Percentiles rank a stretch among this genome's conserved stretches.
Evolutionary conservation across 106 monocot species (phyloP).

Genomic region (Cymbidium sinense): DNA sequence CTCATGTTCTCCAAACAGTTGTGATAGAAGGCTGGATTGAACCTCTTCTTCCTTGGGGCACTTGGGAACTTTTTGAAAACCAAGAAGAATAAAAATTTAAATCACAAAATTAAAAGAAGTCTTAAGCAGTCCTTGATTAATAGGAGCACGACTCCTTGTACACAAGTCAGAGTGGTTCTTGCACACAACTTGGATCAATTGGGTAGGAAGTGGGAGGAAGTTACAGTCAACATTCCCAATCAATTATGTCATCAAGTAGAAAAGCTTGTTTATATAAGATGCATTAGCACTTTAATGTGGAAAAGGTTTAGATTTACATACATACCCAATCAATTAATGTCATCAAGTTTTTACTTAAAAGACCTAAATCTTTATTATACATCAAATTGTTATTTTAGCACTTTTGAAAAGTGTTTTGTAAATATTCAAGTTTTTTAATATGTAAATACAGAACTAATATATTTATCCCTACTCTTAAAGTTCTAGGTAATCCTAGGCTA

Average conservation of each 20-base stretch:
- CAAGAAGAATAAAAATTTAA: background rate
- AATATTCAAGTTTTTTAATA: no score
- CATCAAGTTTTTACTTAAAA: no score
- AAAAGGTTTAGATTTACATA: no score
- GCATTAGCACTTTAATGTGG: no score
- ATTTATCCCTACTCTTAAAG: no score
- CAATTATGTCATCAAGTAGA: background rate
- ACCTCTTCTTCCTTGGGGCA: background rate
- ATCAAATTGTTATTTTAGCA: no score
- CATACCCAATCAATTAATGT: no score
- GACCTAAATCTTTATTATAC: no score
- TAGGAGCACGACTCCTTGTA: background rate
- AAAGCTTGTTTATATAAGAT: no score
- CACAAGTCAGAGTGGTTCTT: background rate
- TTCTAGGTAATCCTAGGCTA: no score
- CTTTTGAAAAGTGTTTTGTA: no score
- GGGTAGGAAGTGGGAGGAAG: background rate
- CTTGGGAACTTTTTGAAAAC: background rate
- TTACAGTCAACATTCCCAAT: background rate
- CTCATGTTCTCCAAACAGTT: background rate
- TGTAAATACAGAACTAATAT: no score
- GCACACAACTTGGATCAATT: background rate
- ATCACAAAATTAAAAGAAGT: background rate
- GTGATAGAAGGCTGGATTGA: background rate
- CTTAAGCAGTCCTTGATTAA: background rate